Percentiles rank a stretch among this genome's conserved stretches.
phyloP scores from a whole-genome alignment of 2,329 filamentous ascomycete species.

The Exophiala oligosperma region DNA sequence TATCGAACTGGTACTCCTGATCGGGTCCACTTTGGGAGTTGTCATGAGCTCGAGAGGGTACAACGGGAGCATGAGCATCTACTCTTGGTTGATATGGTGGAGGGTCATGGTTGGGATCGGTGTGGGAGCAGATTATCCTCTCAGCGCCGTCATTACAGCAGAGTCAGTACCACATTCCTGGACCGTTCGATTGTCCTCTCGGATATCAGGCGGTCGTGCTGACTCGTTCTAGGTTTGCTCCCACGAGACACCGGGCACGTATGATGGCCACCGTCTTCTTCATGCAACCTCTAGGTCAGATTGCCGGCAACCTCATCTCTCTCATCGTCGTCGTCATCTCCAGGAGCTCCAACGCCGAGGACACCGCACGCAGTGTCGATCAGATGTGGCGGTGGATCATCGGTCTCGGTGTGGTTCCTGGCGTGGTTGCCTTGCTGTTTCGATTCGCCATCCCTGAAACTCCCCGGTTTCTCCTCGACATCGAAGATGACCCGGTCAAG shows the following conservation, averaged over 20 bases:
- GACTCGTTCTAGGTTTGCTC: constrained; percentile 42
- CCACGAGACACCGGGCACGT: constrained; percentile 62
- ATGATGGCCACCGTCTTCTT: constrained; percentile 70
- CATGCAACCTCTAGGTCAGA: constrained; percentile 68
- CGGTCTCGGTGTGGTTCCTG: constrained; percentile 64
- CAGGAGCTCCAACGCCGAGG: constrained; percentile 30
- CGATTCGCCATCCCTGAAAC: constrained; percentile 68
- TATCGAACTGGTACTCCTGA: constrained; percentile 49
- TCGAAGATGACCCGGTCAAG: constrained; percentile 61
- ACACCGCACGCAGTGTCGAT: constrained; percentile 49
- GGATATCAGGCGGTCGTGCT: constrained; percentile 6
- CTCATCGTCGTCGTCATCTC: constrained; percentile 44
- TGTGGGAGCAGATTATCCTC: constrained; percentile 68
- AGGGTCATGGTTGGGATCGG: constrained; percentile 52
- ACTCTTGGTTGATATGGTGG: constrained; percentile 50
- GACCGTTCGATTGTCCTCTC: neutral
- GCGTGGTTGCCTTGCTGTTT: constrained; percentile 64
- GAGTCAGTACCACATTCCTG: constrained; percentile 51
- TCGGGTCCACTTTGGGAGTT: constrained; percentile 48
- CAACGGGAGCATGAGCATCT: constrained; percentile 45
- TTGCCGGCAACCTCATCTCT: constrained; percentile 63
- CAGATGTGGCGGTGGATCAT: constrained; percentile 68
- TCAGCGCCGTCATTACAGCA: constrained; percentile 66
- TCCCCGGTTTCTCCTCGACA: constrained; percentile 65
- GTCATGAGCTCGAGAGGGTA: constrained; percentile 47